Base-by-base conservation (phyloP, 2,329 filamentous ascomycete genomes). In the Fusarium xylarioides region DNA sequence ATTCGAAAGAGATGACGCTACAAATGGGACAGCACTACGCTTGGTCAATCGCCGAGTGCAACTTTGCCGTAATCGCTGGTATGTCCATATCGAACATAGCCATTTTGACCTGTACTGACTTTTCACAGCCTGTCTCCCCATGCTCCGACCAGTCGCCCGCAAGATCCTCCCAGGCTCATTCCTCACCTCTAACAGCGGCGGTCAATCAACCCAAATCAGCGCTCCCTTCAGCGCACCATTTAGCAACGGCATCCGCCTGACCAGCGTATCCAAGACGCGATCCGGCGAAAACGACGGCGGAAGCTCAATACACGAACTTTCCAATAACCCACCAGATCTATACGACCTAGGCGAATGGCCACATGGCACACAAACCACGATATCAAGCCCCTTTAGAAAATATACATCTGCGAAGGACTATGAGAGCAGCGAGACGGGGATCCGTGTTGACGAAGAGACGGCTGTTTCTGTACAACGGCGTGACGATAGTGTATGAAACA, bases 41-140 rank as follows among this genome's bases (percentile, higher is more conserved):
- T n/a, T 80, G 78, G 79, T 78, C 76, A 9, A 75, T 71, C 7
- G 73, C 76, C 8, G 79, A 81, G 58, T 74, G 77, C n/a, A 78
- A 80, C 18, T 55, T 81, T 16, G 77, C 76, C 12, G 73, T 79
- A 5, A 69, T 81, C 30, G 77, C 78, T 47, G 70, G 79, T 80
- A 70, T 46, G 66, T 52, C 19, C 26, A 4, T 2, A 9, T 23
- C 26, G 26, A 11, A 18, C 2, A 30, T 9, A 7, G 14, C 3
- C 9, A 30, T 4, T 12, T 18, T 6, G 10, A 37, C 5, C 11
- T 15, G 11, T 43, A 53, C 52, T 73, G n/a, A 68, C 44, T 40
- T 16, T 11, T 7, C 10, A 8, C 9, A 77, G 75, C 71, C 23
- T 77, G 65, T 26, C 74, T 77, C 11, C 75, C 75, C 12, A 73